Conservation (phyloP, 1,284 basidiomycete species). For the Rhodofomes roseus region DNA sequence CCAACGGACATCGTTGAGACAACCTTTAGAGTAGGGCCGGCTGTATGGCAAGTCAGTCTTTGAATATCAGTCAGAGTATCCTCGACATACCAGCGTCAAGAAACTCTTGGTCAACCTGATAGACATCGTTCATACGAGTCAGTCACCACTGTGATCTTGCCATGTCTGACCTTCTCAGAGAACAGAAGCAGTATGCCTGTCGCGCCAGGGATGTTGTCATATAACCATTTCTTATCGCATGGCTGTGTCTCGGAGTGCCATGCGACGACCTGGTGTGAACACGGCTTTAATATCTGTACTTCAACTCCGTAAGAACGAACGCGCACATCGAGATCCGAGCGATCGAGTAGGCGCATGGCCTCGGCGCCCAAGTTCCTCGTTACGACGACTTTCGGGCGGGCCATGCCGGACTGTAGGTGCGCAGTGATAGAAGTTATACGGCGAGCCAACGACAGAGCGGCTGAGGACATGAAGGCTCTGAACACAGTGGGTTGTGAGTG, state of each 20-base stretch:
- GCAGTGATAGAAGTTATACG: background rate
- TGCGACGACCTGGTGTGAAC: slow-evolving; percentile 47
- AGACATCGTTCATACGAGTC: background rate
- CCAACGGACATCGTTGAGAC: slow-evolving; percentile 92
- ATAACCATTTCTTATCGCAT: slow-evolving; percentile 74
- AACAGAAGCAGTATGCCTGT: slow-evolving; percentile 67
- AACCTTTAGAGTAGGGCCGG: slow-evolving; percentile 69
- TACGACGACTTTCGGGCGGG: slow-evolving; percentile 55
- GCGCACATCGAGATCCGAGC: slow-evolving; percentile 54
- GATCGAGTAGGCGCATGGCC: slow-evolving; percentile 55
- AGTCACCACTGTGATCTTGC: background rate
- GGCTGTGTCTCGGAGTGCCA: slow-evolving; percentile 63
- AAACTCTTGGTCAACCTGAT: slow-evolving; percentile 70
- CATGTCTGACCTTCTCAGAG: slow-evolving; percentile 55
- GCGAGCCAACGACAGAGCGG: background rate
- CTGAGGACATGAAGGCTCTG: background rate
- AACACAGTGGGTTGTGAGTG: too few species aligned
- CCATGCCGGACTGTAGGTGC: slow-evolving; percentile 1
- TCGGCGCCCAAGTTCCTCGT: slow-evolving; percentile 67
- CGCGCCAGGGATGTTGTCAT: slow-evolving; percentile 69
- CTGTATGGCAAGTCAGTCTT: slow-evolving; percentile 31
- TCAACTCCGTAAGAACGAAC: background rate
- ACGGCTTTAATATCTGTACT: background rate
- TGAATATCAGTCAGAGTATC: background rate
- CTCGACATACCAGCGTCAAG: slow-evolving; percentile 53